Evolutionary conservation across 495 filamentous ascomycete species (phyloP).

Genomic region (Penicillium subrubescens): DNA sequence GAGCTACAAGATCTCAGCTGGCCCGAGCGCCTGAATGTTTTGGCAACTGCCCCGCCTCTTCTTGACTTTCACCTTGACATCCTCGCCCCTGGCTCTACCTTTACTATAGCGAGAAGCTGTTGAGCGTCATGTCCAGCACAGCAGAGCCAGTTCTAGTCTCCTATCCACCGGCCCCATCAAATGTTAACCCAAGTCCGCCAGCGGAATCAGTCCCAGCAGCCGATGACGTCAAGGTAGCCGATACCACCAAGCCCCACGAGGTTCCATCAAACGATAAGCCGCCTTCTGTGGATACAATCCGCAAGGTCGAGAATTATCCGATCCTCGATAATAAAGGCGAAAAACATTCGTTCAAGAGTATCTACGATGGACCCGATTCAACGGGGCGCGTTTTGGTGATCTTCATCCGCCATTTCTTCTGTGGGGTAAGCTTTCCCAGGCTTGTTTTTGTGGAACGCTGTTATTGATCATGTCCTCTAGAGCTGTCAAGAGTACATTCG

Average conservation of each 20-base stretch:
- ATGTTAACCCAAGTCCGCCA: too few relatives aligned
- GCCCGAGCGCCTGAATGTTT: not conserved
- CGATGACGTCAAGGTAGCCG: constrained; percentile 11
- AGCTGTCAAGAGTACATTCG: constrained; percentile 67
- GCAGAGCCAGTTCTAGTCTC: not conserved
- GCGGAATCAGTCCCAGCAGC: too few relatives aligned
- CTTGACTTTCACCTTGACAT: not conserved
- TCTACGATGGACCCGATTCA: constrained; percentile 61
- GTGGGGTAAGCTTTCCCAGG: constrained; percentile 62
- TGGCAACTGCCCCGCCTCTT: not conserved
- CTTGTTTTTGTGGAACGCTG: not conserved
- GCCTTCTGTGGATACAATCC: constrained; percentile 49
- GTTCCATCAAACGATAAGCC: constrained; percentile 38
- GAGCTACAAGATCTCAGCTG: too few relatives aligned
- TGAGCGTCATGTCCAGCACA: constrained; percentile 3
- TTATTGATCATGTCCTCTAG: constrained; percentile 31
- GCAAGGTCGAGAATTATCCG: constrained; percentile 55
- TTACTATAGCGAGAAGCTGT: not conserved
- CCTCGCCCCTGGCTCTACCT: not conserved
- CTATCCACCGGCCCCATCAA: not conserved
- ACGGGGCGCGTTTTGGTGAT: constrained; percentile 67
- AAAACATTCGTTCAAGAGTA: constrained; percentile 62
- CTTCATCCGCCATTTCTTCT: constrained; percentile 90
- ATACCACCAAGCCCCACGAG: not conserved
- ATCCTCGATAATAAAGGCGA: constrained; percentile 69